Evolutionary conservation across 2,329 filamentous ascomycete species (phyloP).

Genomic region (Fusarium sp.): DNA sequence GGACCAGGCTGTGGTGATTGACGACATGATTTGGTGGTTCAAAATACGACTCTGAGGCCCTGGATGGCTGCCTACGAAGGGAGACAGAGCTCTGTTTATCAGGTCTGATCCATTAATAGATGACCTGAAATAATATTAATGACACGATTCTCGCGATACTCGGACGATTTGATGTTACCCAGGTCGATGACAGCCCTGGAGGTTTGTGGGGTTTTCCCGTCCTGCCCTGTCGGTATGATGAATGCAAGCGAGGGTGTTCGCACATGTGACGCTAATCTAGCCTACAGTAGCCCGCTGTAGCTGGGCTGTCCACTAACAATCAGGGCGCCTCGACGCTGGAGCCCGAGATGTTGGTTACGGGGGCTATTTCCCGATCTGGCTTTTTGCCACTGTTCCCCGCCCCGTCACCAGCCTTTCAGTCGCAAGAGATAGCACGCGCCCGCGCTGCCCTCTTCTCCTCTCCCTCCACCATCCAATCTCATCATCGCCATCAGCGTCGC

Average conservation of each 20-base stretch:
- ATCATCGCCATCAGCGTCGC: conserved; percentile 32
- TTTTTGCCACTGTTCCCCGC: conserved; percentile 47
- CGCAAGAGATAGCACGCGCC: conserved; percentile 39
- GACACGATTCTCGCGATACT: conserved; percentile 1
- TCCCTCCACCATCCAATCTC: conserved; percentile 40
- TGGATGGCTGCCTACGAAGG: background rate
- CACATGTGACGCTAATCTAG: conserved; percentile 35
- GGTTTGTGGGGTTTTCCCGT: conserved; percentile 10
- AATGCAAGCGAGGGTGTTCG: conserved; percentile 36
- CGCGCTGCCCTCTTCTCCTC: conserved; percentile 41
- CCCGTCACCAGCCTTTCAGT: conserved; percentile 43
- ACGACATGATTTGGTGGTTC: conserved; percentile 23
- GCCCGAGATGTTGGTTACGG: conserved; percentile 20
- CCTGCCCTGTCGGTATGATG: conserved; percentile 11
- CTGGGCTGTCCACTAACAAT: background rate
- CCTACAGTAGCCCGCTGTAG: background rate
- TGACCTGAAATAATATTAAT: conserved; percentile 31
- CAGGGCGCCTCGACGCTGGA: conserved; percentile 18
- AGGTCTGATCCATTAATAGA: background rate
- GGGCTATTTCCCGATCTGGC: conserved; percentile 39
- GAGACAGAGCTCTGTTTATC: conserved; percentile 8
- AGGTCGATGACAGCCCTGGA: background rate
- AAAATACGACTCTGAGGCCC: background rate
- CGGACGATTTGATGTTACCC: background rate
- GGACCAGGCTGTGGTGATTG: conserved; percentile 21